Conservation (phyloP, 2,329 filamentous ascomycete species). For the Fusarium vanettenii region DNA sequence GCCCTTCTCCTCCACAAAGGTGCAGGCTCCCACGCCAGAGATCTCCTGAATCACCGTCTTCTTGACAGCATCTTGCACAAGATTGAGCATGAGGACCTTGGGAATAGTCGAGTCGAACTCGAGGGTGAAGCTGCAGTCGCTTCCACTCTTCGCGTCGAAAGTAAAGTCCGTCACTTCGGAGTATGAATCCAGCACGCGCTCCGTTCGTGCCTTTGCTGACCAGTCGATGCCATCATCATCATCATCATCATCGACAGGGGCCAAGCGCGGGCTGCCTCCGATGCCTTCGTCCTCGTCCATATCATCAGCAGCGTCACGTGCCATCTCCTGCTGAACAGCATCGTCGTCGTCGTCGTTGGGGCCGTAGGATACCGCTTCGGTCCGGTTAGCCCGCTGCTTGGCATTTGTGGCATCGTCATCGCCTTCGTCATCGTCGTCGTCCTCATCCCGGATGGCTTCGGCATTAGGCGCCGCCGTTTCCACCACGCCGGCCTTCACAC, state of each 20-base stretch:
- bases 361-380: constrained; percentile 88
- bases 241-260: constrained; percentile 53
- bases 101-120: constrained; percentile 84
- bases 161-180: constrained; percentile 79
- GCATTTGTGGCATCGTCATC: constrained; percentile 82
- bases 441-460: constrained; percentile 51
- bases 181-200: constrained; percentile 72
- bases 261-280: constrained; percentile 59
- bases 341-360: constrained; percentile 94
- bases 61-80: constrained; percentile 84
- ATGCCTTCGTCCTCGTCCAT: constrained; percentile 63
- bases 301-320: constrained; percentile 69
- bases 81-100: constrained; percentile 92
- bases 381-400: constrained; percentile 80
- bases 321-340: constrained; percentile 73
- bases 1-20: constrained; percentile 68
- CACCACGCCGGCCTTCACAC: constrained; percentile 63
- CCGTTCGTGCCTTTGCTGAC: constrained; percentile 65
- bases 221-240: constrained; percentile 50
- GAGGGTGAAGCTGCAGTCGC: constrained; percentile 83
- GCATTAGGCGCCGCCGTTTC: constrained; percentile 58
- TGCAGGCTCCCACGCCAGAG: constrained; percentile 78
- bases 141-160: constrained; percentile 80
- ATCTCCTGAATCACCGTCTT: constrained; percentile 90
- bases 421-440: constrained; percentile 73